A percentile compares a stretch with the other conserved stretches of the same genome.
Conservation (phyloP, 306 rosid species). For the Bauhinia variegata region DNA sequence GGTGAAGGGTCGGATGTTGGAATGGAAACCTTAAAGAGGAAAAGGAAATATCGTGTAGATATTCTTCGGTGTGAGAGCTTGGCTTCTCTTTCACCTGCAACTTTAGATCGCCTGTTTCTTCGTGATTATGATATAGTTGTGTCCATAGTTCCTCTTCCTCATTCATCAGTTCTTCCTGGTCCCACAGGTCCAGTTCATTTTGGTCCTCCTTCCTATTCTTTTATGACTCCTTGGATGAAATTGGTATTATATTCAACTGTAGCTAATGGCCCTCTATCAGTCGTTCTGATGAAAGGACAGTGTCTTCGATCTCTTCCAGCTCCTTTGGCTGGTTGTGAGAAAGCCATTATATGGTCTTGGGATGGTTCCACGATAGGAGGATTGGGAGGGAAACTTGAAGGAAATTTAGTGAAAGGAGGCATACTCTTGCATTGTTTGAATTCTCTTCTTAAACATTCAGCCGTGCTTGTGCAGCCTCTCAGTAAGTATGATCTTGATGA, state of each 20-base stretch:
- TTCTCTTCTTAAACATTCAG: conserved; percentile 82
- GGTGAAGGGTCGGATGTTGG: conserved; percentile 61
- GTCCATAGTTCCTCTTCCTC: conserved; percentile 92
- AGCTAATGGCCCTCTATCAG: conserved; percentile 82
- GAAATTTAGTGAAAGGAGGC: conserved; percentile 78
- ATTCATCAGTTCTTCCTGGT: conserved; percentile 84
- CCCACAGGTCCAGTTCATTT: conserved; percentile 84
- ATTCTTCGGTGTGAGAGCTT: conserved; percentile 95
- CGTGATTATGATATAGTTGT: conserved; percentile 95
- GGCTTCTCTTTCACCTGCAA: conserved; percentile 89
- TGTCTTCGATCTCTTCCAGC: conserved; percentile 93
- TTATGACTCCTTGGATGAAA: conserved; percentile 98
- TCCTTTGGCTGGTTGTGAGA: conserved; percentile 91
- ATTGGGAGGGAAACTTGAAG: conserved; percentile 84
- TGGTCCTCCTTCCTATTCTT: conserved; percentile 94
- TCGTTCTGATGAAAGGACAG: conserved; percentile 95
- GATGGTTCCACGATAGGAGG: conserved; percentile 86
- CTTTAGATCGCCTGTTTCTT: conserved; percentile 78
- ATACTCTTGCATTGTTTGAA: conserved; percentile 89
- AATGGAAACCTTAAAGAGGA: conserved; percentile 56
- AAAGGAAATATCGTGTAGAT: conserved; percentile 79
- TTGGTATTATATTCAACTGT: conserved; percentile 80
- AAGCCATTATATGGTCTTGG: conserved; percentile 97
- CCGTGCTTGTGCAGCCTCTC: conserved; percentile 90
- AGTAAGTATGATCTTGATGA: conserved; percentile 71